Evolutionary conservation across 371 early-diverging fungal genomes (phyloP).

Genomic region (Enterospora canceri): DNA sequence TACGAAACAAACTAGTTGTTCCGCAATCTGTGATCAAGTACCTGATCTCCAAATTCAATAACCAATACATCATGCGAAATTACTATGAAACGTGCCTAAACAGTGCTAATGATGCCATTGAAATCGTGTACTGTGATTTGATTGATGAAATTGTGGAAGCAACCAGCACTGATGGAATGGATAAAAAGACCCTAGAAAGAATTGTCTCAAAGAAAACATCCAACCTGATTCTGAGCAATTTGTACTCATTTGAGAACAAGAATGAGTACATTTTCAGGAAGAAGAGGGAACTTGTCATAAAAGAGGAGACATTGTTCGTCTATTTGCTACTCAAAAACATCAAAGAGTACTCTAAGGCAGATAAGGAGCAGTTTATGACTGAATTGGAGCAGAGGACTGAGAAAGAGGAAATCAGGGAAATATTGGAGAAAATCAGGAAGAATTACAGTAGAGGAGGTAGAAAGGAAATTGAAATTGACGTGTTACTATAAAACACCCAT

Average conservation of each 20-base stretch:
- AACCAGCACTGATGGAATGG: background rate
- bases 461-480: background rate
- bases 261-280: background rate
- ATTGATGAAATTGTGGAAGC: background rate
- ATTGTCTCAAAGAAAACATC: background rate
- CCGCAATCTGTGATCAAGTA: background rate
- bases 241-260: background rate
- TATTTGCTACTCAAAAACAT: background rate
- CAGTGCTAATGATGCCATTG: background rate
- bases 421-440: background rate
- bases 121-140: background rate
- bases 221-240: background rate
- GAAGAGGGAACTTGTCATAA: background rate
- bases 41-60: background rate
- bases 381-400: background rate
- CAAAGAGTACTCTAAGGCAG: background rate
- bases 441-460: background rate
- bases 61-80: background rate
- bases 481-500: slow-evolving; percentile 49
- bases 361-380: background rate
- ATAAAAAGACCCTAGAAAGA: background rate
- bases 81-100: background rate
- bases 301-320: background rate
- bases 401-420: background rate
- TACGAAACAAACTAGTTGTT: background rate